Evolutionary conservation across 2,329 filamentous ascomycete species (phyloP).

Genomic region (Polychaeton citri): DNA sequence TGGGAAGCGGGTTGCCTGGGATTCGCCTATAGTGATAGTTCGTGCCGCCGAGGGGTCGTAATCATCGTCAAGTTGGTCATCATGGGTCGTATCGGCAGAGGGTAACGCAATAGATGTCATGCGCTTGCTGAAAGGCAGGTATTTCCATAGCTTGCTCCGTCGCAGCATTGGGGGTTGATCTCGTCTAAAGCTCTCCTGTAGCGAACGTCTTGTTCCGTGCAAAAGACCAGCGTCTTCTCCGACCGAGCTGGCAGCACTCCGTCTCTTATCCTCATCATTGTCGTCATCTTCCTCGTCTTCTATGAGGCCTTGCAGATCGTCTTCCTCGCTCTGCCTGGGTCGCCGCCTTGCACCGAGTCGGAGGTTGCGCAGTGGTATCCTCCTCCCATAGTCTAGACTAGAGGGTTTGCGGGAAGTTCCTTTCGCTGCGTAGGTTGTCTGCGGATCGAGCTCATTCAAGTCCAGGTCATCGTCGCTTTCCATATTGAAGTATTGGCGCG

Average conservation of each 20-base stretch:
- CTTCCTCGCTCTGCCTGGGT: constrained; percentile 42
- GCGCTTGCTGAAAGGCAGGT: constrained; percentile 13
- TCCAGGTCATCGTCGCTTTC: constrained; percentile 70
- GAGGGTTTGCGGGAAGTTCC: constrained; percentile 17
- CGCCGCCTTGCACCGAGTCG: constrained; percentile 33
- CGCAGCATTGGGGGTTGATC: constrained; percentile 19
- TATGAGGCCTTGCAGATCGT: constrained; percentile 53
- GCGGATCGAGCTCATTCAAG: constrained; percentile 64
- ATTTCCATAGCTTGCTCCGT: constrained; percentile 12
- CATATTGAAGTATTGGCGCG: constrained; percentile 4
- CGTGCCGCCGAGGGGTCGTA: constrained; percentile 56
- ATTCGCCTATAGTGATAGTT: constrained; percentile 60
- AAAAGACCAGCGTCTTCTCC: constrained; percentile 65
- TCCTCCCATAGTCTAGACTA: constrained; percentile 30
- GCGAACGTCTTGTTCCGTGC: constrained; percentile 16
- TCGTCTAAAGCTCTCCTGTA: constrained; percentile 4
- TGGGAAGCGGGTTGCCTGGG: constrained; percentile 65
- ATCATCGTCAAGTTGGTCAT: constrained; percentile 23
- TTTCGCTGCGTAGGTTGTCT: constrained; percentile 20
- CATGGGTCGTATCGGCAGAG: constrained; percentile 10
- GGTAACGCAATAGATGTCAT: constrained; percentile 14
- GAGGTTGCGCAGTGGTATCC: constrained; percentile 56
- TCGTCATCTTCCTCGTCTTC: constrained; percentile 23
- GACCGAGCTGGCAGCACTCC: constrained; percentile 43
- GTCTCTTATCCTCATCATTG: constrained; percentile 40